Evolutionary conservation across 257 asterid species (phyloP), one percentile per base, ranked within the genome.

Genomic region (Penstemon eatonii): DNA sequence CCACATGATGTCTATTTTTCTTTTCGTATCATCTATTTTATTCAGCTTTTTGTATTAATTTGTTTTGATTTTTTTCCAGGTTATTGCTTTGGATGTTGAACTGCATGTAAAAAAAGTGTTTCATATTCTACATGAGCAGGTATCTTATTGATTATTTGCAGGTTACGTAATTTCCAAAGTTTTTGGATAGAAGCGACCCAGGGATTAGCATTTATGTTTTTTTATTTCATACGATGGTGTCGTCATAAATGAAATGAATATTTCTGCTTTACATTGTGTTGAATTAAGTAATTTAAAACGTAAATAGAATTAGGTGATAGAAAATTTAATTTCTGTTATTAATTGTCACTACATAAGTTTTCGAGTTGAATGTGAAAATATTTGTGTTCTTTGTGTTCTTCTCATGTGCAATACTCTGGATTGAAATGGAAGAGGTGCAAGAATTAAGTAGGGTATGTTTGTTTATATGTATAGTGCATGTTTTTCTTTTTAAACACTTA

Each of bases 121-220:
- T 82, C 95, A 90, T 82, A 92, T 92, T 78, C 86, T 92, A 72
- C 93, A 92, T 5, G 97, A 94, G 83, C 97, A 94, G 96, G 99
- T 94, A 84, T 43, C 52, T n/a, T 50, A 39, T 75, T 67, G 47
- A 54, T 67, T 52, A 67, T 60, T 68, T 47, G 57, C 41, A 46
- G 66, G 64, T 56, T 36, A 43, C 33, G 41, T 8, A 39, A 65
- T 7, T 38, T 50, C 43, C 52, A 67, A 46, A 55, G 42, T 53
- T 49, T 50, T 61, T 53, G 67, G 63, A 46, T 66, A 50, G 39
- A 11, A 52, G 33, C 11, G 38, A 5, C 11, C 36, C 49, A 10
- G 5, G 73, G 53, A 46, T 53, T 44, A 39, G 46, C 60, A 58
- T 25, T 25, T 57, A 52, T 7, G 13, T 66, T 25, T 68, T 37